Evolutionary conservation across 371 early-diverging fungal genomes (phyloP), one percentile per base, ranked within the genome.

Genomic region (Actinomortierella wolfii): DNA sequence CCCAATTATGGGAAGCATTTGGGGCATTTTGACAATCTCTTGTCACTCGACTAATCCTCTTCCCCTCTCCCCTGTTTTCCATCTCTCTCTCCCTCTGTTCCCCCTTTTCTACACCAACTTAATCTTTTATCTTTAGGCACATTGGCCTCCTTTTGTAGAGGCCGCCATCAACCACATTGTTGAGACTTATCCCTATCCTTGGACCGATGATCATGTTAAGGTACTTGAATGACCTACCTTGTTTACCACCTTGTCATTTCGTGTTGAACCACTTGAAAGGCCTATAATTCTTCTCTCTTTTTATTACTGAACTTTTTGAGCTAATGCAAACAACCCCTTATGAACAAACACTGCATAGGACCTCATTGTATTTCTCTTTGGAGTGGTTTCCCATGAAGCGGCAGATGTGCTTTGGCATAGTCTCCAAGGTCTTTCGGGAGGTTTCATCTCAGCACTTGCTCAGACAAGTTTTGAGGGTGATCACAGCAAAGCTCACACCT

Each of bases 351-450:
- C n/a, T n/a, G n/a, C n/a, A n/a, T n/a, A 88, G 85, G 86, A 79
- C 5, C 61, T 94, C 26, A 79, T 91, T 7, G 82, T 91, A 18
- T 95, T 95, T 63, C 62, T 93, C 1, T 88, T 93, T 70, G 94
- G 92, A 23, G 77, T 87, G 21, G 85, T 92, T 50, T 90, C 94
- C 3, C 96, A 95, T 74, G 90, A 88, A 26, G 81, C 90, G 39
- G 88, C 93, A 0, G 96, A 95, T 64, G 84, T 89, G 49, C 83
- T 87, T 43, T 95, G 94, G 94, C 96, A 95, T 73, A 87, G 90
- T 14, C 61, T 94, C 17, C 78, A 81, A 21, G 86, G 87, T 0
- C 64, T 92, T 13, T 69, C 77, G 1, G 82, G 85, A 39, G 93
- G 94, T 11, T 87, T 95, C 50, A 89, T 94, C 49, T 67, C 78